A percentile compares a stretch with the other conserved stretches of the same genome.
phyloP scores from a whole-genome alignment of 2,329 filamentous ascomycete genomes.

The Colletotrichum agaves region DNA sequence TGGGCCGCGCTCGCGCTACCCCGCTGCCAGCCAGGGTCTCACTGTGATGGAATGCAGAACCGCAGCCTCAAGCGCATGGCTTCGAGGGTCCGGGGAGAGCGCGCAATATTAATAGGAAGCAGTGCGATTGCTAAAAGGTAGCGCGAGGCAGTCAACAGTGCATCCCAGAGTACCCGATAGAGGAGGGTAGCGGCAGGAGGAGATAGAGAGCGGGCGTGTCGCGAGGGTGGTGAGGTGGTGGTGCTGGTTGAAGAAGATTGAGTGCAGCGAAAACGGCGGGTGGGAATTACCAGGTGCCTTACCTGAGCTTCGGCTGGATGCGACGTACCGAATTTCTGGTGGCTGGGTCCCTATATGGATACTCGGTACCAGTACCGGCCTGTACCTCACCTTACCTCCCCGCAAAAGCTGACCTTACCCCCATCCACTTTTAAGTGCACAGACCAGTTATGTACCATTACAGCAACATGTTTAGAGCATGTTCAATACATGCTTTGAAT shows the following conservation, averaged over 20 bases:
- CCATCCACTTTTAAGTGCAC: too few relatives aligned
- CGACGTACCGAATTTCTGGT: background rate
- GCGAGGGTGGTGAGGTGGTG: conserved; percentile 12
- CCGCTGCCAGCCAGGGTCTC: conserved; percentile 38
- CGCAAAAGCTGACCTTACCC: too few relatives aligned
- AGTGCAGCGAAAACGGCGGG: background rate
- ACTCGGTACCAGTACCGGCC: too few relatives aligned
- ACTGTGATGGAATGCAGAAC: conserved; percentile 36
- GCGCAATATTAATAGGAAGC: background rate
- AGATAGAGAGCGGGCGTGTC: background rate
- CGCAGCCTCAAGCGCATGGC: conserved; percentile 36
- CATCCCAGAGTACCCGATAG: background rate
- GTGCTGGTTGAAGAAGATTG: background rate
- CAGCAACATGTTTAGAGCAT: too few relatives aligned
- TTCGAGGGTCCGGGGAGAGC: background rate
- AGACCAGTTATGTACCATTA: too few relatives aligned
- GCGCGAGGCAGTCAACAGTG: background rate
- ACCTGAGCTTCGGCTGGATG: conserved; percentile 18
- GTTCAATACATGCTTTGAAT: too few relatives aligned
- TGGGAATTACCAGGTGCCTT: too few relatives aligned
- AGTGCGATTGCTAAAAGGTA: background rate
- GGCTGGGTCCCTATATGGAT: too few relatives aligned
- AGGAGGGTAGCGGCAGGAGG: background rate
- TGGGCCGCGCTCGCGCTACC: conserved; percentile 29
- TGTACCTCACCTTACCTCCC: too few relatives aligned